Conservation (phyloP, 2,329 filamentous ascomycete genomes). For the Hypoxylon sp. region DNA sequence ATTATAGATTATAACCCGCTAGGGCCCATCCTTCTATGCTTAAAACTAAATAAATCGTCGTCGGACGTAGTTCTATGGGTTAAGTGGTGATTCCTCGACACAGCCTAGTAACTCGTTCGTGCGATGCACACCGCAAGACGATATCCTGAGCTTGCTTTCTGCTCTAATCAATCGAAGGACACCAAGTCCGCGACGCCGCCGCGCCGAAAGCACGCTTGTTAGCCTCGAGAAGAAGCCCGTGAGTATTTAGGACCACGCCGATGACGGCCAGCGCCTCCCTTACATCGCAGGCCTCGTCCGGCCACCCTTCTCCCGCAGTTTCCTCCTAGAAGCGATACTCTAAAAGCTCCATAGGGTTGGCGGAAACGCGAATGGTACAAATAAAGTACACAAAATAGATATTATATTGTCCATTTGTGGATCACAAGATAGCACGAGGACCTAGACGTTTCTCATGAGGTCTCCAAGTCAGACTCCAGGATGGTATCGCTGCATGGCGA, state of each 20-base stretch:
- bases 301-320: background rate
- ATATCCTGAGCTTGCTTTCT: background rate
- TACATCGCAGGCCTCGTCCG: background rate
- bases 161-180: background rate
- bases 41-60: background rate
- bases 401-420: background rate
- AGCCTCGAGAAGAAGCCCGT: background rate
- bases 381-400: background rate
- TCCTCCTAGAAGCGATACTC: background rate
- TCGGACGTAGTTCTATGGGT: background rate
- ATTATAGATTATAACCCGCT: conserved; percentile 30
- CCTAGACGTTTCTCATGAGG: conserved; percentile 10
- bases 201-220: background rate
- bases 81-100: background rate
- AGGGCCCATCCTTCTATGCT: conserved; percentile 1
- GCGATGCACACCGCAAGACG: background rate
- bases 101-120: background rate
- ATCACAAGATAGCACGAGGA: background rate
- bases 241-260: background rate
- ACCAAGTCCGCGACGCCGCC: no score
- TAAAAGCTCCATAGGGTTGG: background rate
- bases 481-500: conserved; percentile 46
- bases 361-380: background rate
- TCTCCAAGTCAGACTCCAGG: conserved; percentile 41
- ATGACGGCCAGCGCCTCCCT: background rate